Base-by-base conservation (phyloP, 2,329 filamentous ascomycete species). In the Colletotrichum sp. region DNA sequence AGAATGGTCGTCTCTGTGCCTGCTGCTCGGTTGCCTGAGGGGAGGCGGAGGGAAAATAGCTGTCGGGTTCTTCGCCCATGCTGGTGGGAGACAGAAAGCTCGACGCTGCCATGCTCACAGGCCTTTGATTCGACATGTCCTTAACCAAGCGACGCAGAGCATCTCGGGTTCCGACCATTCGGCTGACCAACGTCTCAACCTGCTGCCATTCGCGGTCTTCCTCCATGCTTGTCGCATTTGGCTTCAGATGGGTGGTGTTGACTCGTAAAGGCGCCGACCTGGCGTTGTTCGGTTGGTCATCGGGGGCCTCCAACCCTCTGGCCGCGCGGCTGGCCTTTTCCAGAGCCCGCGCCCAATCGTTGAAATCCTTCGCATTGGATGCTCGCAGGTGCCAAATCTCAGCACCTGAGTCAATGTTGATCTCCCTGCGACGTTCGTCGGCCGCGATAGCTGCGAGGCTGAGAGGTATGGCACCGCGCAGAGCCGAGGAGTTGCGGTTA, bases 371-470 rank as follows among this genome's bases (percentile, higher is more conserved):
- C 66, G 92, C 91, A 80, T 95, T 98, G 66, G 91, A 92, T 5
- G 97, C 95, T 80, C 93, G 93, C 34, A 99, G 88, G 86, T 99
- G 97, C 97, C 97, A 99, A 30, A 99, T 93, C 84, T 99, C 97
- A 4, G 97, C 96, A 2, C 97, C 97, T 0, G 97, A 99, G 83
- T 99, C 97, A 73, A 99, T 97, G 57, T 94, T 98, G 69, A 99
- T 98, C 84, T 99, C 96, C 78, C 96, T 92, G 49, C 95, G 92
- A 81, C 95, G 92, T 83, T 97, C 95, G 82, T 98, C 96, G 9
- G 95, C 95, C 5, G 96, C 95, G 75, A 99, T 94, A 6, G 95
- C 97, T 18, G 97, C 97, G 68, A 99, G 87, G 30, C 95, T 97
- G 10, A 99, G 89, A 1, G 97, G 97, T 68, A 99, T 97, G 9